A percentile compares a stretch with the other conserved stretches of the same genome.
Conservation (phyloP, 257 asterid genomes). For the Craterostigma plantagineum region DNA sequence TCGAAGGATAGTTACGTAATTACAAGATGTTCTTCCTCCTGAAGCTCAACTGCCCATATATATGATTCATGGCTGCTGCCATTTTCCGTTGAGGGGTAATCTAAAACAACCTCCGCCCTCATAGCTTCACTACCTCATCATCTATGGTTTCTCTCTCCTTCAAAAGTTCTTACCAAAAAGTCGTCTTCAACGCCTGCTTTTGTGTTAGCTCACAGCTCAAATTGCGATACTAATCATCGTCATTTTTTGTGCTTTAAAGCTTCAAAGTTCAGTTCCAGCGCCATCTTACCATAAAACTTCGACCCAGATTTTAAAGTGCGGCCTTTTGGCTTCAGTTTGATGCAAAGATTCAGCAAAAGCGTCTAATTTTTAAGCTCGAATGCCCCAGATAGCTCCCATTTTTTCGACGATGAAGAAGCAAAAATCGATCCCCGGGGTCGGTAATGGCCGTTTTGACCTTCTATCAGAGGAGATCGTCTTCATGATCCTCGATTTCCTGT, state of each 20-base stretch:
- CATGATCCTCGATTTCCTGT: conserved; percentile 43
- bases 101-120: conserved; percentile 9
- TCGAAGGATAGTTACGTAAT: conserved; percentile 22
- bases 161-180: too few species aligned
- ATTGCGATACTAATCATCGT: too few species aligned
- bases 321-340: too few species aligned
- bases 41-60: conserved; percentile 16
- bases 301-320: too few species aligned
- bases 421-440: conserved; percentile 17
- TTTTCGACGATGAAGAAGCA: conserved; percentile 32
- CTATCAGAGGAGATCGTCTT: conserved; percentile 60
- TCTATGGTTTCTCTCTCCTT: too few species aligned
- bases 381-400: background rate
- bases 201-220: background rate
- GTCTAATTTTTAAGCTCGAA: conserved; percentile 5
- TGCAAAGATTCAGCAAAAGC: too few species aligned
- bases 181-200: too few species aligned
- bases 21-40: conserved; percentile 3
- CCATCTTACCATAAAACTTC: too few species aligned
- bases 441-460: conserved; percentile 39
- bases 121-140: too few species aligned
- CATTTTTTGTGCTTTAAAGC: too few species aligned
- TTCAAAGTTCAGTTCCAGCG: too few species aligned
- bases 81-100: conserved; percentile 33
- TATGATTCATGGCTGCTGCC: too few species aligned